Percentiles rank a stretch among this genome's conserved stretches.
These are phyloP conservation scores for Fusarium newnesense DNA, from an alignment of 2,329 filamentous ascomycete species.

Conservation along the genomic window DNA sequence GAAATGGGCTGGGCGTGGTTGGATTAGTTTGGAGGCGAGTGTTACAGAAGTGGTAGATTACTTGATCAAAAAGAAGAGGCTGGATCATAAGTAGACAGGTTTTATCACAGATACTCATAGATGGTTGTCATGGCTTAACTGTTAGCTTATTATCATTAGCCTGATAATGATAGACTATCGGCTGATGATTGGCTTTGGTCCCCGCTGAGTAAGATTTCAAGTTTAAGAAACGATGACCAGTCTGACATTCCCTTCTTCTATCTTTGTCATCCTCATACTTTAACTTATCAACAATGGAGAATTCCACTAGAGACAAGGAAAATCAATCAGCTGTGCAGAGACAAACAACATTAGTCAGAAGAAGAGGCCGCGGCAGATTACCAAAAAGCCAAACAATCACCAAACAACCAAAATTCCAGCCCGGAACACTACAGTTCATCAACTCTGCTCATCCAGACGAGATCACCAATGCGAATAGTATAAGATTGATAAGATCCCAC, in stretches of 20 bases:
- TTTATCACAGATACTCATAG: neutral
- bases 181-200: neutral
- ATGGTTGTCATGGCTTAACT: neutral
- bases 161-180: neutral
- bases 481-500: conserved; percentile 12
- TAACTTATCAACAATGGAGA: neutral
- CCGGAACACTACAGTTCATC: neutral
- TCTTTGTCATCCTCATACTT: neutral
- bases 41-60: conserved; percentile 19
- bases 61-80: neutral
- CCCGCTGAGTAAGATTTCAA: neutral
- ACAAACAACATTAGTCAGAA: neutral
- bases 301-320: neutral
- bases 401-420: neutral
- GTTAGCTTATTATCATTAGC: neutral
- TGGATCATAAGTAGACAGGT: neutral
- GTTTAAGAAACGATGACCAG: neutral
- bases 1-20: conserved; percentile 31
- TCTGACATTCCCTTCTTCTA: neutral
- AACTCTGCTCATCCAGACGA: neutral
- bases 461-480: neutral
- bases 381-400: neutral
- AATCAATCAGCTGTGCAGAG: neutral
- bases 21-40: conserved; percentile 13
- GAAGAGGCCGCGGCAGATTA: conserved; percentile 4